Evolutionary conservation across 1,284 basidiomycete species (phyloP).

Genomic region (Takashimella tepidaria): DNA sequence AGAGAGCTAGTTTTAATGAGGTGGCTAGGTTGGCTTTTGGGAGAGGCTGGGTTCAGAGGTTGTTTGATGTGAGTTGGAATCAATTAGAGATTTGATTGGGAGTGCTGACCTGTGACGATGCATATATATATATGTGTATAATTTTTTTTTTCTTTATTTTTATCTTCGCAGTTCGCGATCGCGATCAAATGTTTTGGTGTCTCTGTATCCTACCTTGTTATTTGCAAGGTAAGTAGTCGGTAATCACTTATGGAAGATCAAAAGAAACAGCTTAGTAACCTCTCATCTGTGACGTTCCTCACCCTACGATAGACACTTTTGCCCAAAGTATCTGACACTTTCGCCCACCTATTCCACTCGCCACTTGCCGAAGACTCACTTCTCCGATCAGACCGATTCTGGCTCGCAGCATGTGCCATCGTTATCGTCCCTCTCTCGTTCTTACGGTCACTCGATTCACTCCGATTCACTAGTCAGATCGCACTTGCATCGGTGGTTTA

Average conservation of each 20-base stretch:
- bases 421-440: constrained; percentile 83
- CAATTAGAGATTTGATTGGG: background rate
- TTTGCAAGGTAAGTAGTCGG: constrained; percentile 67
- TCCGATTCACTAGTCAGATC: constrained; percentile 50
- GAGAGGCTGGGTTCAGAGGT: constrained; percentile 43
- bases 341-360: constrained; percentile 63
- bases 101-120: constrained; percentile 1
- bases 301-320: constrained; percentile 58
- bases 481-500: constrained; percentile 51
- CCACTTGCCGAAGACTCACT: constrained; percentile 57
- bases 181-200: constrained; percentile 97
- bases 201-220: constrained; percentile 90
- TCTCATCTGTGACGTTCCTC: constrained; percentile 1
- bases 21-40: constrained; percentile 75
- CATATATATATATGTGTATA: too few relatives aligned
- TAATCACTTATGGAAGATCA: too few relatives aligned
- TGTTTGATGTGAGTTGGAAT: constrained; percentile 41
- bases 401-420: constrained; percentile 79
- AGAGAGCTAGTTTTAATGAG: constrained; percentile 77
- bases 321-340: constrained; percentile 82
- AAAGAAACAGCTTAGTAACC: too few relatives aligned
- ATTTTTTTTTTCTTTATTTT: constrained; percentile 54
- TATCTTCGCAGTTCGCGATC: constrained; percentile 89
- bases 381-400: constrained; percentile 67
- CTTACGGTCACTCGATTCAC: constrained; percentile 67